These are phyloP conservation scores for Cyberlindnera nakhonratchasimensis DNA, from an alignment of 805 yeast genomes.

Conservation along the genomic window DNA sequence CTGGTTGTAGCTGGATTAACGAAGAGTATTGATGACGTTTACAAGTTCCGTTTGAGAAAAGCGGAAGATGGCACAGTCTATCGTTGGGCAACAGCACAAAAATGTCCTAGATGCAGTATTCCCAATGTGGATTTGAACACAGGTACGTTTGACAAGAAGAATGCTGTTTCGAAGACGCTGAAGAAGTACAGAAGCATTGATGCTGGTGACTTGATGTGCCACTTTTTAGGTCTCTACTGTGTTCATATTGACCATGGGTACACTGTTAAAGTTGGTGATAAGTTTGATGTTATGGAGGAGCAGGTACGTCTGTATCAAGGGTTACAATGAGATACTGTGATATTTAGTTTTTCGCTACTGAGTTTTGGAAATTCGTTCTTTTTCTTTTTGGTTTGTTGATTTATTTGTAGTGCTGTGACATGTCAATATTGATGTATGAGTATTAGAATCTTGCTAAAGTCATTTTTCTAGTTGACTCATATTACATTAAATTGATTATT, in stretches of 20 bases:
- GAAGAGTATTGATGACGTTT: not conserved
- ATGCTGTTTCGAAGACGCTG: conserved; percentile 16
- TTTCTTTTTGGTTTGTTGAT: too few species aligned
- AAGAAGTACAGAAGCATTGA: conserved; percentile 19
- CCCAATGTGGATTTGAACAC: conserved; percentile 20
- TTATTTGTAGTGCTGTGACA: too few species aligned
- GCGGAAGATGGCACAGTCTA: not conserved
- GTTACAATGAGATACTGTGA: not conserved
- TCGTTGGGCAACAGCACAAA: conserved; percentile 17
- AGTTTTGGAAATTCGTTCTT: too few species aligned
- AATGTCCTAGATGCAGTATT: conserved; percentile 22
- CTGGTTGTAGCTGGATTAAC: conserved; percentile 6
- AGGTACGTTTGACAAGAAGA: conserved; percentile 20
- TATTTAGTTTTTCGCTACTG: too few species aligned
- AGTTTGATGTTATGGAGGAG: conserved; percentile 14
- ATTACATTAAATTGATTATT: too few species aligned
- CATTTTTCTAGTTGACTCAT: too few species aligned
- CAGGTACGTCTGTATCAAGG: conserved; percentile 5
- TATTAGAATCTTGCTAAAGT: too few species aligned
- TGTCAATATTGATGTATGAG: too few species aligned
- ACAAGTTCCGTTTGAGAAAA: not conserved
- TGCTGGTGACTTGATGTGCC: conserved; percentile 8
- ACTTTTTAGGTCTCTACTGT: conserved; percentile 21
- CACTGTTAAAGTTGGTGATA: conserved; percentile 19
- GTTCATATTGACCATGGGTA: conserved; percentile 23